These are phyloP conservation scores for Botryobasidium botryosum DNA, from an alignment of 768 basidiomycete genomes.

Conservation along the genomic window DNA sequence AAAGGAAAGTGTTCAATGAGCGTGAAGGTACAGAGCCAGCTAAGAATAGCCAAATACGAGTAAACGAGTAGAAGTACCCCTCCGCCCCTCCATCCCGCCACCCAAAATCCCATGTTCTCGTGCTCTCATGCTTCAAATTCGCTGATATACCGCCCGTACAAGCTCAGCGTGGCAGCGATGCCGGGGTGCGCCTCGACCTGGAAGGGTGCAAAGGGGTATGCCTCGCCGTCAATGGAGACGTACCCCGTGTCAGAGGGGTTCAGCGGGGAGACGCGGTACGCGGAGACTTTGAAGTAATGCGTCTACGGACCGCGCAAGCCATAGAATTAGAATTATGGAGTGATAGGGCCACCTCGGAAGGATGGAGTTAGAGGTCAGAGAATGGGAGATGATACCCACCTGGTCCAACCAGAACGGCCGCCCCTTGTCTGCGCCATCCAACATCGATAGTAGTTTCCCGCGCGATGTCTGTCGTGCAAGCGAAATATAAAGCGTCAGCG, in stretches of 20 bases:
- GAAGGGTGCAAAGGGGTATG: slow-evolving; percentile 54
- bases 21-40: too few species aligned
- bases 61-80: too few species aligned
- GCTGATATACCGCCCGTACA: too few species aligned
- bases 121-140: too few species aligned
- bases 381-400: too few species aligned
- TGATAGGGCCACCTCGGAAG: slow-evolving; percentile 6
- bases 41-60: too few species aligned
- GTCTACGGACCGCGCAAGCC: slow-evolving; percentile 27
- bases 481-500: neutral
- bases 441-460: slow-evolving; percentile 31
- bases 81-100: too few species aligned
- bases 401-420: slow-evolving; percentile 41
- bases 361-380: slow-evolving; percentile 2
- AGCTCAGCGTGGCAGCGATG: slow-evolving; percentile 23
- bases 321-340: neutral
- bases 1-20: too few species aligned
- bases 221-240: slow-evolving; percentile 65
- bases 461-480: slow-evolving; percentile 29
- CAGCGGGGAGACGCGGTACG: slow-evolving; percentile 54
- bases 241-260: slow-evolving; percentile 27
- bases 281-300: slow-evolving; percentile 53
- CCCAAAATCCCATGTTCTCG: too few species aligned
- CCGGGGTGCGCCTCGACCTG: slow-evolving; percentile 61
- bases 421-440: slow-evolving; percentile 48